These are phyloP conservation scores for Ichthyophthirius multifiliis DNA, from an alignment of 169 alveolate genomes.

Conservation along the genomic window DNA sequence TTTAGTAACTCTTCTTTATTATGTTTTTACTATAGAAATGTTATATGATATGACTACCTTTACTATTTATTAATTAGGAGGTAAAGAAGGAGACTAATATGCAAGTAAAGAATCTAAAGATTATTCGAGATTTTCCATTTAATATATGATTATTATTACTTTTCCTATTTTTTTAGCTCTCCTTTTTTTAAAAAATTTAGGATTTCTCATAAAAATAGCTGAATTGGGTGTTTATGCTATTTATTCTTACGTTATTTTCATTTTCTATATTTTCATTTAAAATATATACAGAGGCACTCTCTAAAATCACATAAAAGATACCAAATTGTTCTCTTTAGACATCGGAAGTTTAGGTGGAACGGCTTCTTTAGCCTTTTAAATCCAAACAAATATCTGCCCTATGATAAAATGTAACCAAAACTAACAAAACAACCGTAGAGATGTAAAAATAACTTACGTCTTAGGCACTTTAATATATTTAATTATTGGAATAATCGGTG, in stretches of 20 bases:
- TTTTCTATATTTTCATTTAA: neutral
- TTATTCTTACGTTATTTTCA: constrained; percentile 3
- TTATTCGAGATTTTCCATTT: neutral
- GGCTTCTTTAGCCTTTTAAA: constrained; percentile 5
- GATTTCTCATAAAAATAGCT: constrained; percentile 3
- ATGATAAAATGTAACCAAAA: constrained; percentile 17
- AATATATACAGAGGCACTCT: neutral
- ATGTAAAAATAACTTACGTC: neutral
- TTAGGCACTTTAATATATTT: neutral
- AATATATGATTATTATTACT: neutral
- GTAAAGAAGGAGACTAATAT: neutral
- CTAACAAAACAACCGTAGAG: neutral
- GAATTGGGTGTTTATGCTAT: constrained; percentile 16
- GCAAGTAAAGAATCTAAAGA: neutral
- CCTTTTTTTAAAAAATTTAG: constrained; percentile 1
- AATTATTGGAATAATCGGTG: constrained; percentile 6
- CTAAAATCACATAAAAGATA: neutral
- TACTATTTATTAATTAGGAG: neutral
- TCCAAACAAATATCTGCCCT: neutral
- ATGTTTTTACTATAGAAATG: neutral
- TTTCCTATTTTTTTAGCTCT: neutral
- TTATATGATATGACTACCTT: neutral
- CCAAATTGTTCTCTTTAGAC: neutral
- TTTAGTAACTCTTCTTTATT: neutral
- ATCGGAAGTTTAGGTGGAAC: constrained; percentile 8